Base-by-base conservation (phyloP, 352 stramenopile genomes). In the Thalassiosira exigua region DNA sequence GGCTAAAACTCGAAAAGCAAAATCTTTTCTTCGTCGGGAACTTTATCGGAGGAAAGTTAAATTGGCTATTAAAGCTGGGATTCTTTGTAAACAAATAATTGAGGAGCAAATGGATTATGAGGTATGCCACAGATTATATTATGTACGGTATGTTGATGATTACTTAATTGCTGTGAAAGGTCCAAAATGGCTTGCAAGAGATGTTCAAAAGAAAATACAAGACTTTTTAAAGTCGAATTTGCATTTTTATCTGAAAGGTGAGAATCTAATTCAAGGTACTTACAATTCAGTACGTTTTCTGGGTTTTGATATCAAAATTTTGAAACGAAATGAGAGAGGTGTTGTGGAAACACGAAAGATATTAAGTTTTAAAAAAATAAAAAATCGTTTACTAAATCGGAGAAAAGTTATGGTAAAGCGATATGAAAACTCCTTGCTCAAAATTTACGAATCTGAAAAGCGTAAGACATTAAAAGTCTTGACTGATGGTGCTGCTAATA, bases 141-240 rank as follows among this genome's bases (percentile, higher is more conserved):
- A 64, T 52, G 54, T 64, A 17, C 19, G 54, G 11, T 64, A 64
- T 64, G 54, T 27, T 64, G 54, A 64, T 19, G 54, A 64, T 52
- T 64, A 64, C 54, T 27, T 64, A 21, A 64, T 64, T 52, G 54
- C 54, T 44, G 54, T 64, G 7, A 64, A 64, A 27, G 54, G 54
- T 12, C 54, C 54, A 19, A 64, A 64, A 64, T 64, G 54, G 54
- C 29, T 64, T n/a, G 54, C 54, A 19, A 64, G n/a, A 69, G 53
- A 71, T 61, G 46, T 69, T 69, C 12, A 21, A 19, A 61, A 69
- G 19, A 69, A 61, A 58, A 69, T 27, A n/a, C 59, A 69, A 69
- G 27, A 69, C 26, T 69, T 71, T 50, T 60, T 69, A 19, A 69
- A 69, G 36, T 69, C 60, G 19, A 69, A 64, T 50, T 19, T 64